A percentile compares a stretch with the other conserved stretches of the same genome.
phyloP scores from a whole-genome alignment of 2,329 filamentous ascomycete genomes.

The Blumeriella jaapii region DNA sequence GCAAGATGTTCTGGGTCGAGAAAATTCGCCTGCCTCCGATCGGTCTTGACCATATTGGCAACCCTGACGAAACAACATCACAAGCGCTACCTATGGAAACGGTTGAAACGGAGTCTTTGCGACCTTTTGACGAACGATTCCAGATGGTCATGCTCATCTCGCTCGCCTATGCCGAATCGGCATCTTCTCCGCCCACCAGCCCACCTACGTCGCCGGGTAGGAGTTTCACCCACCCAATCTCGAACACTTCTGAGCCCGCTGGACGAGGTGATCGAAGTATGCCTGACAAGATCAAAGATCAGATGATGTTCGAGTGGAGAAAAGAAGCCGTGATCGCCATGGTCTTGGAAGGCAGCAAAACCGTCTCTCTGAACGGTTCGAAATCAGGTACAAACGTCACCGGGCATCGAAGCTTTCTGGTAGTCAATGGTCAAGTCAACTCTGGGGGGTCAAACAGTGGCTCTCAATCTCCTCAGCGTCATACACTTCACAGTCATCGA shows the following conservation, averaged over 20 bases:
- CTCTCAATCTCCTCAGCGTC: conserved; percentile 35
- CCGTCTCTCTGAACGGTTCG: conserved; percentile 67
- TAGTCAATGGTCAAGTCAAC: conserved; percentile 41
- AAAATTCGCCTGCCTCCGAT: conserved; percentile 60
- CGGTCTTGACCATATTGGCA: conserved; percentile 48
- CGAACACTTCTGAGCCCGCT: conserved; percentile 37
- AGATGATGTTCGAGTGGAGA: conserved; percentile 72
- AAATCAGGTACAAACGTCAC: conserved; percentile 45
- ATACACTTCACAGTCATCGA: conserved; percentile 12
- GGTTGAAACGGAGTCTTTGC: conserved; percentile 51
- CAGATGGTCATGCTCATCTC: conserved; percentile 66
- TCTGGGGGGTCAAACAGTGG: conserved; percentile 30
- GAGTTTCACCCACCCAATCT: conserved; percentile 48
- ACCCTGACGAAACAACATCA: conserved; percentile 36
- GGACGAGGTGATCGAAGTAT: conserved; percentile 41
- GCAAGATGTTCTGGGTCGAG: conserved; percentile 68
- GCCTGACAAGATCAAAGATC: conserved; percentile 55
- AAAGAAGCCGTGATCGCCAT: conserved; percentile 60
- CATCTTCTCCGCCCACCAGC: conserved; percentile 54
- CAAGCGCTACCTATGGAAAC: conserved; percentile 35
- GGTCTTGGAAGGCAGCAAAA: conserved; percentile 57
- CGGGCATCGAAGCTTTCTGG: conserved; percentile 41
- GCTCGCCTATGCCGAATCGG: conserved; percentile 52
- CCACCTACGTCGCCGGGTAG: conserved; percentile 60
- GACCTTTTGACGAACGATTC: conserved; percentile 64